These are phyloP conservation scores for Phytophthora pinifolia DNA, from an alignment of 352 stramenopile genomes.

Conservation along the genomic window DNA sequence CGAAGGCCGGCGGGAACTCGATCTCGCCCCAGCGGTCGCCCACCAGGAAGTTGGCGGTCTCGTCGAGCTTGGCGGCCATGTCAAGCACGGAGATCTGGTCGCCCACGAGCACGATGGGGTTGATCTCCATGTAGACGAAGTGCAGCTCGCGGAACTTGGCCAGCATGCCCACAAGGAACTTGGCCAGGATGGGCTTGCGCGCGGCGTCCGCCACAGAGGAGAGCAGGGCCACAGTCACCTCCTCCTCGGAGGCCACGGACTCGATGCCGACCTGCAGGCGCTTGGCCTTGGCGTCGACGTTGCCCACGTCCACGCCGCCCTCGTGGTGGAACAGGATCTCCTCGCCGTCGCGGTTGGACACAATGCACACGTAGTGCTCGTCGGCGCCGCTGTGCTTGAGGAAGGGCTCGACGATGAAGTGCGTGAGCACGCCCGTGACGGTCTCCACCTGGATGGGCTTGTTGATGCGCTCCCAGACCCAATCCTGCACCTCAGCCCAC, in stretches of 20 bases:
- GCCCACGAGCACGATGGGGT: slow-evolving; percentile 94
- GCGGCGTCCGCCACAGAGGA: slow-evolving; percentile 69
- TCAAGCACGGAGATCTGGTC: slow-evolving; percentile 94
- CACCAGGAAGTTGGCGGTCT: slow-evolving; percentile 95
- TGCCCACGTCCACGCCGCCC: slow-evolving; percentile 94
- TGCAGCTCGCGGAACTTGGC: slow-evolving; percentile 94
- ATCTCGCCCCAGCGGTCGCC: slow-evolving; percentile 92
- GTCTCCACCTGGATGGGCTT: slow-evolving; percentile 91
- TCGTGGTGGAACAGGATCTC: slow-evolving; percentile 97
- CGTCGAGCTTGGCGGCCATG: slow-evolving; percentile 97
- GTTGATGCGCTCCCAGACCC: slow-evolving; percentile 94
- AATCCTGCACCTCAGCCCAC: slow-evolving; percentile 92
- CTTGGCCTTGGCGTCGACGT: slow-evolving; percentile 94
- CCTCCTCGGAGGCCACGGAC: slow-evolving; percentile 57
- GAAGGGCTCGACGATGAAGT: slow-evolving; percentile 98
- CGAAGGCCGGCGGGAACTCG: slow-evolving; percentile 96
- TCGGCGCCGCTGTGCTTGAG: slow-evolving; percentile 90
- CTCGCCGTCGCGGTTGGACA: slow-evolving; percentile 93
- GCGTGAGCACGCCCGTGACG: slow-evolving; percentile 92
- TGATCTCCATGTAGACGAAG: slow-evolving; percentile 99
- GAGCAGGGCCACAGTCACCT: slow-evolving; percentile 78
- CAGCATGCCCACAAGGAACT: slow-evolving; percentile 92
- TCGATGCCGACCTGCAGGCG: slow-evolving; percentile 88
- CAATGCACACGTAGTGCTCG: slow-evolving; percentile 98
- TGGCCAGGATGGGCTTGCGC: slow-evolving; percentile 79